A percentile compares a stretch with the other conserved stretches of the same genome.
Evolutionary conservation across 441 rosid species (phyloP).

Genomic region (Pelargonium citronellum): DNA sequence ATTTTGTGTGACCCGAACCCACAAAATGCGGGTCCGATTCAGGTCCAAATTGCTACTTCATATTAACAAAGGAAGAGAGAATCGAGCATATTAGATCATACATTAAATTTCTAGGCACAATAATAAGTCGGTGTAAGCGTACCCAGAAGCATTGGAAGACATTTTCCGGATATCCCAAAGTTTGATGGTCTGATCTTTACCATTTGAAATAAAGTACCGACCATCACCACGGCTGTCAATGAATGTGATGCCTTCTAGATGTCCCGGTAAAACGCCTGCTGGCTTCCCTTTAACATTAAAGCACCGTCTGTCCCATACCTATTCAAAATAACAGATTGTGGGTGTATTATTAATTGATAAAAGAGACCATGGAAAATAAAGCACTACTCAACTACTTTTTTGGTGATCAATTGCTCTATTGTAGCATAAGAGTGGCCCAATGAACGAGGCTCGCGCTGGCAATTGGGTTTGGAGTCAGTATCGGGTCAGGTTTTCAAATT

Average conservation of each 20-base stretch:
- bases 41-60: too few species aligned
- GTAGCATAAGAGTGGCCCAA: too few species aligned
- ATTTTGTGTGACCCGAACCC: too few species aligned
- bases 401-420: too few species aligned
- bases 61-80: too few species aligned
- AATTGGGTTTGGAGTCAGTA: too few species aligned
- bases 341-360: too few species aligned
- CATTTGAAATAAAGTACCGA: conserved; percentile 61
- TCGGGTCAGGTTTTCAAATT: too few species aligned
- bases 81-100: not conserved
- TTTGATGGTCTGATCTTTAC: conserved; percentile 62
- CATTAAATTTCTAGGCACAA: not conserved
- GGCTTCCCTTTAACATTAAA: conserved; percentile 39
- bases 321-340: conserved; percentile 7
- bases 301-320: conserved; percentile 76
- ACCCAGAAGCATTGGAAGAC: conserved; percentile 37
- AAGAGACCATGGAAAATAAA: not conserved
- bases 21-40: too few species aligned
- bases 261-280: conserved; percentile 56
- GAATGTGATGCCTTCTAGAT: conserved; percentile 58
- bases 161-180: conserved; percentile 72
- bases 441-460: too few species aligned
- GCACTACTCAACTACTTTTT: not conserved
- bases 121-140: conserved; percentile 17
- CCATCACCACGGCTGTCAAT: conserved; percentile 64